phyloP scores from a whole-genome alignment of 805 yeast species.

The Starmerella roubikii region DNA sequence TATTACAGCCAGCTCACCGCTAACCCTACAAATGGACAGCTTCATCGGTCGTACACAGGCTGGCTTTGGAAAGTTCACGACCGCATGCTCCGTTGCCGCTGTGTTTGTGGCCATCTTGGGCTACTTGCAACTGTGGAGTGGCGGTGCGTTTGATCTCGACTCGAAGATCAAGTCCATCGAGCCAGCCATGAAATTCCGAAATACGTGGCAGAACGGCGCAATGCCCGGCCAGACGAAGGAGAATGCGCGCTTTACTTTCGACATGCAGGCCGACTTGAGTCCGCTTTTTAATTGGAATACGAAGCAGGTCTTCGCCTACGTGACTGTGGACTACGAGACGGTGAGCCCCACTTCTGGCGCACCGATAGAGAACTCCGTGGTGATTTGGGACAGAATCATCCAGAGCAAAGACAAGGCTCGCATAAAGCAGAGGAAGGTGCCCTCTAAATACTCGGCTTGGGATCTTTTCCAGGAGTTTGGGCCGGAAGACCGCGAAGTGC shows the following conservation, averaged over 20 bases:
- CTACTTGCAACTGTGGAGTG: conserved; percentile 19
- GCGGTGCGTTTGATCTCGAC: conserved; percentile 19
- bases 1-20: too few relatives aligned
- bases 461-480: conserved; percentile 49
- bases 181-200: conserved; percentile 19
- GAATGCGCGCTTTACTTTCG: conserved; percentile 57
- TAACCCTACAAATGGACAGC: conserved; percentile 30
- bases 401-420: conserved; percentile 43
- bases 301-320: conserved; percentile 82
- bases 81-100: conserved; percentile 23
- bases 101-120: conserved; percentile 23
- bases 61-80: conserved; percentile 24
- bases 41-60: conserved; percentile 26
- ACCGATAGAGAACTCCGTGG: conserved; percentile 42
- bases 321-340: conserved; percentile 72
- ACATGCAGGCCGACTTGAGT: conserved; percentile 55
- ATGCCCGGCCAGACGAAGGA: conserved; percentile 56
- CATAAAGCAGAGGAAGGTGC: conserved; percentile 37
- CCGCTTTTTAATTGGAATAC: conserved; percentile 93
- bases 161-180: conserved; percentile 11
- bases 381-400: conserved; percentile 85
- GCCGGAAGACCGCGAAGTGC: conserved; percentile 44
- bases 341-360: conserved; percentile 19
- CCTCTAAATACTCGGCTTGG: conserved; percentile 76
- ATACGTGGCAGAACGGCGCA: conserved; percentile 49